Evolutionary conservation across 2,329 filamentous ascomycete species (phyloP).

Genomic region (Bipolaris bicolor): DNA sequence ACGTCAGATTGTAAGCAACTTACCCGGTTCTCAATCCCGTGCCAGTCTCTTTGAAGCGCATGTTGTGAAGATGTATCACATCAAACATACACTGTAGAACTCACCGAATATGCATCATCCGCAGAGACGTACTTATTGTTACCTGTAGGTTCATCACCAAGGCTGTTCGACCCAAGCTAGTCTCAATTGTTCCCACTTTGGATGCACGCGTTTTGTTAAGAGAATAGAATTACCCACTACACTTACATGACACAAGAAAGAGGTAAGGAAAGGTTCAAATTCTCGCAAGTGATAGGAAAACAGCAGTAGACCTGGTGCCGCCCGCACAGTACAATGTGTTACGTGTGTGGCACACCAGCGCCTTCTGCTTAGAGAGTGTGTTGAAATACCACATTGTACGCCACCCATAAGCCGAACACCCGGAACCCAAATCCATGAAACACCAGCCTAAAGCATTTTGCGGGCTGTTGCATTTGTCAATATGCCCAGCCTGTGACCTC

Average conservation of each 20-base stretch:
- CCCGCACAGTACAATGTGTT: constrained; percentile 4
- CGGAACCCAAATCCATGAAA: constrained; percentile 7
- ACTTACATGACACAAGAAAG: constrained; percentile 7
- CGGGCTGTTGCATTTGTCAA: not conserved
- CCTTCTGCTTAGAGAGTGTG: constrained; percentile 11
- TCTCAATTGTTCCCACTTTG: not conserved
- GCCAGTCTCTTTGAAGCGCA: too few species aligned
- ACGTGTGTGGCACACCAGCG: constrained; percentile 6
- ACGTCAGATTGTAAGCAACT: too few species aligned
- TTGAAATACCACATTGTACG: constrained; percentile 7
- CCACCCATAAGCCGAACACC: constrained; percentile 4
- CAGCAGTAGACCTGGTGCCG: constrained; percentile 1
- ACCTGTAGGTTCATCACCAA: not conserved
- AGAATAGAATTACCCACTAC: constrained; percentile 12
- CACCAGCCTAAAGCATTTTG: constrained; percentile 8
- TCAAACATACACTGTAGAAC: too few species aligned
- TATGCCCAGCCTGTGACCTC: not conserved
- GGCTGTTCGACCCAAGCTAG: too few species aligned
- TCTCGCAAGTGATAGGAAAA: constrained; percentile 9
- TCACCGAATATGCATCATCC: not conserved
- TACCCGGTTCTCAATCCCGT: too few species aligned
- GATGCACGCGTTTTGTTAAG: not conserved
- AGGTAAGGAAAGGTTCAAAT: constrained; percentile 12
- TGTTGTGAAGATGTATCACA: too few species aligned
- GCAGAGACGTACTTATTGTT: not conserved